Evolutionary conservation across 1,139 yeast species (phyloP).

Genomic region (Geotrichum carabidarum): DNA sequence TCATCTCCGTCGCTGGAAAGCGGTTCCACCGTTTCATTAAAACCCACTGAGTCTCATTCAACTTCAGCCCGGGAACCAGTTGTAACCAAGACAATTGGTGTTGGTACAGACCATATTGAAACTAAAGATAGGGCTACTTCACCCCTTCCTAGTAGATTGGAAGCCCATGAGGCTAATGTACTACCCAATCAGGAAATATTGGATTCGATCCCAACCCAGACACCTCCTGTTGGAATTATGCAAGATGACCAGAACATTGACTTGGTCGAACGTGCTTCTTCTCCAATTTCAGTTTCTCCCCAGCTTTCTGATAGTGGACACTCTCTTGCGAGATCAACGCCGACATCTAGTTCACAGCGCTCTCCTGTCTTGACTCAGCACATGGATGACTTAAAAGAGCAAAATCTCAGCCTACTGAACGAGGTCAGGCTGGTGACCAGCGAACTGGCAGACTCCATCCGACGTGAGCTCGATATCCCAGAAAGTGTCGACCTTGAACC

Average conservation of each 20-base stretch:
- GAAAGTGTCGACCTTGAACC: background rate
- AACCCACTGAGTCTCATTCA: background rate
- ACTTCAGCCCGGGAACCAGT: background rate
- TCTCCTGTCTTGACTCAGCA: slow-evolving; percentile 6
- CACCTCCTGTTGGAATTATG: no score
- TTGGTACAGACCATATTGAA: slow-evolving; percentile 23
- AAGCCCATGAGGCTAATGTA: background rate
- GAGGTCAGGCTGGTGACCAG: slow-evolving; percentile 37
- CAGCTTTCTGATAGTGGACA: slow-evolving; percentile 1
- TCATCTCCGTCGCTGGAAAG: slow-evolving; percentile 2
- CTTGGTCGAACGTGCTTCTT: background rate
- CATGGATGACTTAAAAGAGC: slow-evolving; percentile 5
- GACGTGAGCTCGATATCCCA: slow-evolving; percentile 36
- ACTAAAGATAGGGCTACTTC: background rate
- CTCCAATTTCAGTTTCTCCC: slow-evolving; percentile 16
- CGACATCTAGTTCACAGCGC: slow-evolving; percentile 2
- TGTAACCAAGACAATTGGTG: background rate
- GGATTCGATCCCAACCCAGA: background rate
- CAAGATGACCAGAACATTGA: background rate
- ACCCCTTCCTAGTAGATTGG: background rate
- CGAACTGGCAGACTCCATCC: slow-evolving; percentile 38
- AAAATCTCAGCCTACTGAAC: slow-evolving; percentile 27
- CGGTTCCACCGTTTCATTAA: background rate
- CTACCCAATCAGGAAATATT: background rate
- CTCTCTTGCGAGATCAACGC: slow-evolving; percentile 8